These are phyloP conservation scores for Rhizopogon roseolus DNA, from an alignment of 768 basidiomycete genomes.

Conservation along the genomic window DNA sequence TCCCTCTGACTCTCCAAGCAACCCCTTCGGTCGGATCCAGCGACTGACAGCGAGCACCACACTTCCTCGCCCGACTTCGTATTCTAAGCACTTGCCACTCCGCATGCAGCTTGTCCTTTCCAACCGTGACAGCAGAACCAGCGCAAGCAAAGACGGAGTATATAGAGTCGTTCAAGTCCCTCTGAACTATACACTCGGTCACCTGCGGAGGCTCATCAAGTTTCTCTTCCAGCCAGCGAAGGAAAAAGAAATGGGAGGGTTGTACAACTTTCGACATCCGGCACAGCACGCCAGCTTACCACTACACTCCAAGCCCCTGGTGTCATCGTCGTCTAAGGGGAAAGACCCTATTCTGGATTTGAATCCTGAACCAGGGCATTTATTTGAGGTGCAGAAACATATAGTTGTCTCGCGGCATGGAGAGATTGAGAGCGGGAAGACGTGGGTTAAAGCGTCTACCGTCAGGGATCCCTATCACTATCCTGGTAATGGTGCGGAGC, in stretches of 20 bases:
- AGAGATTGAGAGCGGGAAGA: slow-evolving; percentile 46
- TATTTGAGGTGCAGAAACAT: slow-evolving; percentile 58
- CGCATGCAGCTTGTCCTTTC: slow-evolving; percentile 54
- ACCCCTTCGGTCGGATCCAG: slow-evolving; percentile 61
- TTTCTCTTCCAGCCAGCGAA: slow-evolving; percentile 46
- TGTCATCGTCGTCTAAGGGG: slow-evolving; percentile 11
- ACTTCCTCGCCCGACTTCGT: slow-evolving; percentile 41
- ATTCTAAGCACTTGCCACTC: slow-evolving; percentile 57
- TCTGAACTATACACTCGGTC: slow-evolving; percentile 62
- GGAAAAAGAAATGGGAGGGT: slow-evolving; percentile 18
- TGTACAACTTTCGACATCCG: slow-evolving; percentile 12
- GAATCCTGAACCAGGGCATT: slow-evolving; percentile 35
- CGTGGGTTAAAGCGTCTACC: slow-evolving; percentile 48
- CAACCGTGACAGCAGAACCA: slow-evolving; percentile 16
- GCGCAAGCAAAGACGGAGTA: slow-evolving; percentile 39
- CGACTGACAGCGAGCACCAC: slow-evolving; percentile 32
- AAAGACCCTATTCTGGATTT: slow-evolving; percentile 12
- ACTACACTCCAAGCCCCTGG: background rate
- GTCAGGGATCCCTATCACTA: slow-evolving; percentile 44
- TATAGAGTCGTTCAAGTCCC: slow-evolving; percentile 69
- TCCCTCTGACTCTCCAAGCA: slow-evolving; percentile 66
- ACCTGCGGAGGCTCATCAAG: slow-evolving; percentile 55
- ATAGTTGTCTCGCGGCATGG: slow-evolving; percentile 42
- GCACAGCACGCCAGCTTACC: slow-evolving; percentile 21
- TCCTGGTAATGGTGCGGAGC: slow-evolving; percentile 34